Conservation (phyloP, 2,329 filamentous ascomycete genomes). For the Diaporthe vaccinii region DNA sequence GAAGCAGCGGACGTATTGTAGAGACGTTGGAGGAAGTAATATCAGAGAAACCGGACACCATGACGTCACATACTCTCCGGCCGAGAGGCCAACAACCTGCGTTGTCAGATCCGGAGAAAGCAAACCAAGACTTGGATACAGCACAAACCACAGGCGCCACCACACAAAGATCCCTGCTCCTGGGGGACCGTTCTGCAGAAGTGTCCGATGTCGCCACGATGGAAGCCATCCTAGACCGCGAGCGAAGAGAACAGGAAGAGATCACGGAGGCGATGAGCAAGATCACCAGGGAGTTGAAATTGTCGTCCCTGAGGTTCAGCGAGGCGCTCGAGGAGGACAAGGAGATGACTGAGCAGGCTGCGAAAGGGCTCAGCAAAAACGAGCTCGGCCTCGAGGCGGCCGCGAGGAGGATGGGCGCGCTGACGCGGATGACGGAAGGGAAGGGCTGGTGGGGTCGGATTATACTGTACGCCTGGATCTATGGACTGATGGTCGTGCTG, state of each 20-base stretch:
- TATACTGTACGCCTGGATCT: slow-evolving; percentile 87
- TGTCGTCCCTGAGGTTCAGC: slow-evolving; percentile 79
- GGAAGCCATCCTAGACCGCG: slow-evolving; percentile 81
- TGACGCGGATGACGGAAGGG: slow-evolving; percentile 87
- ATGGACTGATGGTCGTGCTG: slow-evolving; percentile 82
- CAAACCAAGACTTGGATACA: slow-evolving; percentile 18
- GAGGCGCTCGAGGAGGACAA: slow-evolving; percentile 79
- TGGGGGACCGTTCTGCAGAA: slow-evolving; percentile 37
- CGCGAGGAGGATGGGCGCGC: slow-evolving; percentile 79
- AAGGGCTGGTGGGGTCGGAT: slow-evolving; percentile 89
- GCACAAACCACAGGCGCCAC: slow-evolving; percentile 42
- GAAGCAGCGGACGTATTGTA: slow-evolving; percentile 22
- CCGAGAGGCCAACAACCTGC: slow-evolving; percentile 43
- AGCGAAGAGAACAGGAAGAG: slow-evolving; percentile 85
- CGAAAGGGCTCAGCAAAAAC: slow-evolving; percentile 82
- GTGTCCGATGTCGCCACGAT: slow-evolving; percentile 61
- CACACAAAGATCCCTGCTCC: slow-evolving; percentile 33
- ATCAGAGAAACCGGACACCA: slow-evolving; percentile 42
- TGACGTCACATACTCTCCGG: slow-evolving; percentile 53
- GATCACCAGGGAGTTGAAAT: slow-evolving; percentile 84
- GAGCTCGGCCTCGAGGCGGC: slow-evolving; percentile 82
- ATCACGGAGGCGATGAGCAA: slow-evolving; percentile 85
- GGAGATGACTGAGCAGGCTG: slow-evolving; percentile 78
- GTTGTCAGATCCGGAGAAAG: slow-evolving; percentile 35
- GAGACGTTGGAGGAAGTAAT: slow-evolving; percentile 34